Base-by-base conservation (phyloP, 805 yeast species). In the Candida bentonensis region DNA sequence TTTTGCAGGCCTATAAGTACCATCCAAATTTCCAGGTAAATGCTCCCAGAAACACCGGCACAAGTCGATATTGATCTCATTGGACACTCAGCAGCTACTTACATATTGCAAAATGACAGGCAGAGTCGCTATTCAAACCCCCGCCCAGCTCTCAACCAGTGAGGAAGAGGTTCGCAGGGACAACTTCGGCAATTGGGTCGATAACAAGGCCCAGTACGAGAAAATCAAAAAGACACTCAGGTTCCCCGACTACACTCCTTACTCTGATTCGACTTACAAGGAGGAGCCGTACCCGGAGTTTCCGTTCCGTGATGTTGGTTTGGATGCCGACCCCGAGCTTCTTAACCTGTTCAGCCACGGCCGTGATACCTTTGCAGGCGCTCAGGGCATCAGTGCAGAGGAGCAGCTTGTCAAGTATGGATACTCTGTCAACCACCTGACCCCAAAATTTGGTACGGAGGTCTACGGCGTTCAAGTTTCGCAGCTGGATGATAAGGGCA, bases 381-480 rank as follows among this genome's bases (percentile, higher is more conserved):
- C 48, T 22, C 39, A 30, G 41, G 26, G 46, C 22, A 34, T 46
- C 9, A 20, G 42, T 13, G 27, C 47, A 3, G 21, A 45, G 5
- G 44, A 48, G 25, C 53, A 44, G 28, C 21, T 53, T 52, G 33
- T 47, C 57, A 22, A 56, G 57, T 47, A 42, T 41, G 51, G 49
- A n/a, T 51, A 47, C 39, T 45, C 57, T 23, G 51, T 48, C 33
- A 54, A 47, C 41, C 68, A 69, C 48, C 55, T 81, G 26, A 72
- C 82, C 2, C 88, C 92, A 41, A 79, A 76, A 56, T 66, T 82
- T 42, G 89, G 89, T 17, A 61, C 78, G n/a, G 83, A 76, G 52
- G 64, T 82, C 42, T 59, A 60, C 23, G 83, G 83, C 20, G 57
- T 82, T 39, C 87, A 82, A 57, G 65, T 82, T 42, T 72, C 81